Evolutionary conservation across 257 asterid species (phyloP), one percentile per base, ranked within the genome.

Genomic region (Nicotiana undulata): DNA sequence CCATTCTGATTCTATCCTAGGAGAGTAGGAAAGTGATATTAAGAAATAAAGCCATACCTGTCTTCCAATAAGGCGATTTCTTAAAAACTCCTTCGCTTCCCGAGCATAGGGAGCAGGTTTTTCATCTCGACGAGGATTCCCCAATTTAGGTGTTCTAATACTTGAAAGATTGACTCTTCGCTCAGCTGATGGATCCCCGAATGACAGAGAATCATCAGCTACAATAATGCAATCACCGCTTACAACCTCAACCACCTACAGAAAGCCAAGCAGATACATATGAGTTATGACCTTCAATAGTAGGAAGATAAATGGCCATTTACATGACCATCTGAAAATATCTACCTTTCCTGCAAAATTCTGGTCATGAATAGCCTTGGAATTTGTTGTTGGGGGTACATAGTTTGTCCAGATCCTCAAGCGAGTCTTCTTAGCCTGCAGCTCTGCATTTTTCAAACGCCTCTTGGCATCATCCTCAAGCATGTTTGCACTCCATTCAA

Each of bases 81-180:
- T 91, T 60, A 96, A 83, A 81, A 96, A 96, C 76, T 96, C 99
- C 92, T 92, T 96, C 9, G 98, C 97, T 81, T 96, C 99, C 28
- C 97, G 94, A 64, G 98, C 99, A 88, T 91, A 94, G 66, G 98
- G 96, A 63, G 95, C 98, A n/a, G 97, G 95, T 79, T 92, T 94
- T 86, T 91, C 94, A 75, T 92, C 98, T 86, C 90, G 89, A 80
- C 98, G 97, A 82, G 99, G 98, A 89, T 96, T 96, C 12, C 98
- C 97, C 84, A 96, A 90, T 87, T 91, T 96, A 64, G 99, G 98
- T 72, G 92, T 89, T 89, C 99, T 84, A 68, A 96, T 94, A 89
- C 99, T 96, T 44, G 99, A 96, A 81, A 96, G 97, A 84, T 96
- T 96, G 80, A 94, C 95, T 46, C 98, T 91, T 61, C 99, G 88